A percentile compares a stretch with the other conserved stretches of the same genome.
These are phyloP conservation scores for Peniophora sp. DNA, from an alignment of 1,284 basidiomycete genomes.

Conservation along the genomic window DNA sequence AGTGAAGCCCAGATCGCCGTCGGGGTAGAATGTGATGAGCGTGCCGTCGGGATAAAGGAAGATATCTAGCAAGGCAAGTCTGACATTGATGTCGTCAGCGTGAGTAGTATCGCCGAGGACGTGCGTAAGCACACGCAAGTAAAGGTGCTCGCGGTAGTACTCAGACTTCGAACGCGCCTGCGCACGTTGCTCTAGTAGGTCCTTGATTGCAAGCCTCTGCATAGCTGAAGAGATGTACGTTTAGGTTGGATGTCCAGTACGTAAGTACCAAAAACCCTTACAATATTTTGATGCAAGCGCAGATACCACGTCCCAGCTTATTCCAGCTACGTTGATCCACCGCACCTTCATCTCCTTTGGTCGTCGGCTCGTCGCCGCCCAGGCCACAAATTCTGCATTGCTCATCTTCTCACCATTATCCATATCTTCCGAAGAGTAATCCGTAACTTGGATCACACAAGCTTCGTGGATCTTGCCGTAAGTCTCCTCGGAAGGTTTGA, in stretches of 20 bases:
- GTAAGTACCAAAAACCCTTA: constrained; percentile 24
- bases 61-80: no score
- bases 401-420: constrained; percentile 44
- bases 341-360: constrained; percentile 32
- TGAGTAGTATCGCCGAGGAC: constrained; percentile 23
- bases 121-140: constrained; percentile 59
- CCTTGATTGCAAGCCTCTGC: constrained; percentile 64
- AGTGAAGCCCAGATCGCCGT: no score
- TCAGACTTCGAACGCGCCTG: constrained; percentile 59
- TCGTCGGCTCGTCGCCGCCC: constrained; percentile 31
- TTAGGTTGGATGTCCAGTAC: no score
- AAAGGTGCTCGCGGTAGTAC: constrained; percentile 60
- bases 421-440: constrained; percentile 47
- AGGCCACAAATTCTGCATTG: constrained; percentile 48
- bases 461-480: constrained; percentile 46
- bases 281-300: constrained; percentile 55
- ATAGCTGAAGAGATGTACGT: no score
- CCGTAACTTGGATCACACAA: constrained; percentile 53
- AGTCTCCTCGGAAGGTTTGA: constrained; percentile 36
- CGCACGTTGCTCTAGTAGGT: constrained; percentile 46
- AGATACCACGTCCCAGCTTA: constrained; percentile 68
- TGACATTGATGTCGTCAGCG: no score
- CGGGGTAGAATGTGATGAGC: no score
- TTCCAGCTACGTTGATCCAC: constrained; percentile 66
- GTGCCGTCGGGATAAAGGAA: no score